A percentile compares a stretch with the other conserved stretches of the same genome.
Conservation (phyloP, 2,329 filamentous ascomycete species). For the Aspergillus fumigatus region DNA sequence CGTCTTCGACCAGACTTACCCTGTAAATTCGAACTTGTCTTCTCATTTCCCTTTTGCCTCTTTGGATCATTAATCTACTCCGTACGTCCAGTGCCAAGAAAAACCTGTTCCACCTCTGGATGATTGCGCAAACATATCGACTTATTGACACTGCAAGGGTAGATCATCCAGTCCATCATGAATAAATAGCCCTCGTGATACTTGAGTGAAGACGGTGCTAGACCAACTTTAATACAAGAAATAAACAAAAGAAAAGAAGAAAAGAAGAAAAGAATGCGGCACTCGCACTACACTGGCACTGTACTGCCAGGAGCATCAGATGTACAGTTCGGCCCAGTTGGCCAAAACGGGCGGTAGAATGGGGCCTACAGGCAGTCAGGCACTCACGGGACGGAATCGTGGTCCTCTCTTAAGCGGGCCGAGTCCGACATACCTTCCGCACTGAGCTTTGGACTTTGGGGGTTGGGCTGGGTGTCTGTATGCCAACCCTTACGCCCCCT, state of each 20-base stretch:
- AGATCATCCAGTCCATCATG: not conserved
- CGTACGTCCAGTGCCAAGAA: not conserved
- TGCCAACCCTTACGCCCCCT: not conserved
- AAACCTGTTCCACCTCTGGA: not conserved
- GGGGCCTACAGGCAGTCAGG: not conserved
- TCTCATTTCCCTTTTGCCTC: not conserved
- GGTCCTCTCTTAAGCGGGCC: not conserved
- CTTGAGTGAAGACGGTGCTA: not conserved
- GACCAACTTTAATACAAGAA: not conserved
- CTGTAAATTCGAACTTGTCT: not conserved
- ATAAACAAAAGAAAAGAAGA: not conserved
- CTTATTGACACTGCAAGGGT: not conserved
- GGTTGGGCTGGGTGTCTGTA: too few relatives aligned
- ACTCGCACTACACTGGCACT: not conserved
- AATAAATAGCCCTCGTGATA: not conserved
- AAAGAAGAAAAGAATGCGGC: not conserved
- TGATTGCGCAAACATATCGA: not conserved
- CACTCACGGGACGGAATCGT: not conserved
- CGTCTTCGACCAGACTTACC: slow-evolving; percentile 11
- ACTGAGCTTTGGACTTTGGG: not conserved
- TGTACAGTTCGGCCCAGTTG: not conserved
- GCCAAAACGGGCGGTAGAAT: not conserved
- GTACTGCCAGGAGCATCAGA: not conserved
- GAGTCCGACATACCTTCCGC: not conserved
- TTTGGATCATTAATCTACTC: not conserved